Conservation (phyloP, 176 grass and related monocot species). For the Musa troglodytarum region DNA sequence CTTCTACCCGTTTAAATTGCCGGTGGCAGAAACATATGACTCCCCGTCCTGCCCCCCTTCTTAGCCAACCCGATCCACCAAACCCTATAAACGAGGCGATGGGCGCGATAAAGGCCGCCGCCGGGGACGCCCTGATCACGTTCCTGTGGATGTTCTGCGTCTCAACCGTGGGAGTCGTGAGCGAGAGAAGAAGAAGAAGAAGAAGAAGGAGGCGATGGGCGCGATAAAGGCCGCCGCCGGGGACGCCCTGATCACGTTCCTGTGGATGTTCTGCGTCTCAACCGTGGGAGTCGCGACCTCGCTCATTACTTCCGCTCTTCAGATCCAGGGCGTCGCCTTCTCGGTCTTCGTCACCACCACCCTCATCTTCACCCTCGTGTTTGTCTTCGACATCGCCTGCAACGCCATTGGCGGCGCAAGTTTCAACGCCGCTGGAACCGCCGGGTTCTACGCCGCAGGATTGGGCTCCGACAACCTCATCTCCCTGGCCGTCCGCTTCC, state of each 20-base stretch:
- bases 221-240: constrained; percentile 36
- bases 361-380: constrained; percentile 38
- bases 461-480: constrained; percentile 31
- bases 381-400: constrained; percentile 42
- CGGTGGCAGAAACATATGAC: too few species aligned
- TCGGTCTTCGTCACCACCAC: constrained; percentile 31
- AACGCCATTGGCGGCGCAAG: constrained; percentile 46
- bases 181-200: too few species aligned
- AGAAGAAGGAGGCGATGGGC: background rate
- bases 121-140: constrained; percentile 46
- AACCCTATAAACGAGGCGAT: background rate
- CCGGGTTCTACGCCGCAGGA: constrained; percentile 68
- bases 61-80: too few species aligned
- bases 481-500: constrained; percentile 61
- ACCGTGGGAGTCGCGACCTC: constrained; percentile 35
- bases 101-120: constrained; percentile 33
- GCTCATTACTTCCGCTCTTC: constrained; percentile 29
- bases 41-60: too few species aligned
- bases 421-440: constrained; percentile 53
- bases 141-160: constrained; percentile 58
- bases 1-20: too few species aligned
- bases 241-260: constrained; percentile 54
- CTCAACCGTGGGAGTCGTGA: constrained; percentile 38
- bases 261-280: constrained; percentile 56
- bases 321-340: constrained; percentile 24